Evolutionary conservation across 2,329 filamentous ascomycete genomes (phyloP).

Genomic region (Plenodomus tracheiphilus): DNA sequence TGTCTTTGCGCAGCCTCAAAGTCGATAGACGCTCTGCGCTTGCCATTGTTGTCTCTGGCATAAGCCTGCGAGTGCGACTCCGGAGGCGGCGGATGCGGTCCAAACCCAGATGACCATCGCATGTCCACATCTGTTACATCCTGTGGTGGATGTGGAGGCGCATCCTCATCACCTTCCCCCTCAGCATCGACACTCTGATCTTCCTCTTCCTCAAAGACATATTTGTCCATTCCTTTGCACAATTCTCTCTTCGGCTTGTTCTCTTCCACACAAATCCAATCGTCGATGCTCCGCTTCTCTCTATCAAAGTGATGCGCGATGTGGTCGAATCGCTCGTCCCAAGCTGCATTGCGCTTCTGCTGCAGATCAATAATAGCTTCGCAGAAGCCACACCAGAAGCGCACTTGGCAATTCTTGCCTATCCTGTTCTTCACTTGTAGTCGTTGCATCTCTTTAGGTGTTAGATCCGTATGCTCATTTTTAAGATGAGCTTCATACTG

Average conservation of each 20-base stretch:
- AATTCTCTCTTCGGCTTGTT: conserved; percentile 40
- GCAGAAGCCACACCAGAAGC: conserved; percentile 92
- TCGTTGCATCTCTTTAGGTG: conserved; percentile 30
- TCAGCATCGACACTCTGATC: conserved; percentile 5
- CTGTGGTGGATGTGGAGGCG: neutral
- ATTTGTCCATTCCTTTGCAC: conserved; percentile 19
- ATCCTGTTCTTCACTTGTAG: conserved; percentile 61
- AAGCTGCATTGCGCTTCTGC: conserved; percentile 57
- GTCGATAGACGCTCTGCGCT: neutral
- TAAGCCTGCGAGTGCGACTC: too few species aligned
- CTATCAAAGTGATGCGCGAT: conserved; percentile 74
- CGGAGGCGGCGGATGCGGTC: neutral
- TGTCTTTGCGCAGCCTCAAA: neutral
- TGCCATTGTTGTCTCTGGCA: neutral
- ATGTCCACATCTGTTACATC: neutral
- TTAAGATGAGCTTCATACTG: conserved; percentile 66
- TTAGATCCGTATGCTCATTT: conserved; percentile 51
- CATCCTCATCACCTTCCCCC: conserved; percentile 5
- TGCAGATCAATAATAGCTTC: conserved; percentile 56
- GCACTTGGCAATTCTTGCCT: conserved; percentile 64
- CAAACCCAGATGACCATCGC: neutral
- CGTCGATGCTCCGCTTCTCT: conserved; percentile 54
- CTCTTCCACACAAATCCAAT: conserved; percentile 58
- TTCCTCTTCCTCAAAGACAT: conserved; percentile 22
- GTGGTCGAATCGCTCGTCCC: conserved; percentile 69